Base-by-base conservation (phyloP, 2,329 filamentous ascomycete species). In the Xylariales sp. region DNA sequence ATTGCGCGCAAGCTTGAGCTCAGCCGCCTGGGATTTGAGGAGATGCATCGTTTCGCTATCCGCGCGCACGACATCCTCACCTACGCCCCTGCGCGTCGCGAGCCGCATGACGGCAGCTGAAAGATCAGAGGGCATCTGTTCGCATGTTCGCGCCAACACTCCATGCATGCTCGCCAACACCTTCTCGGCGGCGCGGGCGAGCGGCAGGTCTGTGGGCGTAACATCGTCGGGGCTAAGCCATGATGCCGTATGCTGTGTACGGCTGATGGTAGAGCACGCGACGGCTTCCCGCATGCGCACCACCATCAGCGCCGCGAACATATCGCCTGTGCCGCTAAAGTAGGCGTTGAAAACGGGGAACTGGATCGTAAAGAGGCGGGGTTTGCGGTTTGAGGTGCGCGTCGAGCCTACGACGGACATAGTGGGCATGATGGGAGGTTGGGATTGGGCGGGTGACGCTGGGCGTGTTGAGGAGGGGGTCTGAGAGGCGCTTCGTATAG, bases 271-370 rank as follows among this genome's bases (percentile, higher is more conserved):
- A 39, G 56, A 52, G 48, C 34, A 62, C 3, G 59, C 41, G 58
- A 93, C 91, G 32, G 93, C 94, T 83, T 98, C 93, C 65, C 95
- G 90, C 76, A 99, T 89, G 36, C 95, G 90, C 48, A 93, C 93
- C 1, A 97, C 89, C 77, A 93, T 94, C 53, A 99, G 85, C 7
- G 95, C 95, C 36, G 94, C 95, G 77, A 99, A 98, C 95, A 99
- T 97, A 82, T 99, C 96, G 54, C 96, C 96, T 0, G 97, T 98
- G 48, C 96, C 96, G 74, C 92, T 94, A 81, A 98, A 99, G 84
- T 96, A 97, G 81, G 94, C 93, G 77, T 97, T 92, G 67, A 97
- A 90, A 34, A 91, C 88, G 0, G 95, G 94, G 64, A 97, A 93
- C 64, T 92, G 89, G 75, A 98, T 90, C 75, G 91, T 90, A 84